Evolutionary conservation across 2,329 filamentous ascomycete genomes (phyloP).

Genomic region (Ceratocystis cacaofunesta): DNA sequence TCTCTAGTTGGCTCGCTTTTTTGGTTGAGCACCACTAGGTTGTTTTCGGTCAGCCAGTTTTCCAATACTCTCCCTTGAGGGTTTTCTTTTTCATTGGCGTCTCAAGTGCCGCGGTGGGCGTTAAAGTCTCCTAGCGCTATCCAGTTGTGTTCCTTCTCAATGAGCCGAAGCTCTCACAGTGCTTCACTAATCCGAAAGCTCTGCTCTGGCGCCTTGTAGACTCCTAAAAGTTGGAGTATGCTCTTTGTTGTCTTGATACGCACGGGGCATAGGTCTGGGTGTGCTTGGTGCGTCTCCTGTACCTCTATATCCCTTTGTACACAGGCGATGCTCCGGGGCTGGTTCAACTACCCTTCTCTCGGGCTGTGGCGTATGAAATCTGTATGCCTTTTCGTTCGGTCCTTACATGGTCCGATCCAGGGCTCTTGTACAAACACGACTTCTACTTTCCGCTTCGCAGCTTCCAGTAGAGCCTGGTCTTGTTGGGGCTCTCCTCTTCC

Average conservation of each 20-base stretch:
- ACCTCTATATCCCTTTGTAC: background rate
- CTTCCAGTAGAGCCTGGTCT: no score
- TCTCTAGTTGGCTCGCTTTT: no score
- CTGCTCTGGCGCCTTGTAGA: background rate
- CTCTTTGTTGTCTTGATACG: background rate
- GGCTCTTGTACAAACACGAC: no score
- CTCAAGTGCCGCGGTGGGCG: background rate
- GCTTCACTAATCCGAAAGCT: background rate
- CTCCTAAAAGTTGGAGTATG: background rate
- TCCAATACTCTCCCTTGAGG: no score
- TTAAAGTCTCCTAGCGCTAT: background rate
- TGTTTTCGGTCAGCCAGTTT: no score
- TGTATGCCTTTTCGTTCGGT: no score
- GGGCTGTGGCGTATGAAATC: no score
- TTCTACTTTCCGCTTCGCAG: no score
- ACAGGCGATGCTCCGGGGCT: background rate
- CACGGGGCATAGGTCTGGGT: background rate
- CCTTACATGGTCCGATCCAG: no score
- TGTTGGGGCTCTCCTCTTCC: no score
- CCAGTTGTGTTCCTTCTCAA: background rate
- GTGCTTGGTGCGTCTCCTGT: background rate
- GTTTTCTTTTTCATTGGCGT: background rate
- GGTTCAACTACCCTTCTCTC: background rate
- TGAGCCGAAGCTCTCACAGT: background rate
- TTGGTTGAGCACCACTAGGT: no score